Evolutionary conservation across 2,329 filamentous ascomycete species (phyloP), one percentile per base, ranked within the genome.

Genomic region (Hypoxylon sp.): DNA sequence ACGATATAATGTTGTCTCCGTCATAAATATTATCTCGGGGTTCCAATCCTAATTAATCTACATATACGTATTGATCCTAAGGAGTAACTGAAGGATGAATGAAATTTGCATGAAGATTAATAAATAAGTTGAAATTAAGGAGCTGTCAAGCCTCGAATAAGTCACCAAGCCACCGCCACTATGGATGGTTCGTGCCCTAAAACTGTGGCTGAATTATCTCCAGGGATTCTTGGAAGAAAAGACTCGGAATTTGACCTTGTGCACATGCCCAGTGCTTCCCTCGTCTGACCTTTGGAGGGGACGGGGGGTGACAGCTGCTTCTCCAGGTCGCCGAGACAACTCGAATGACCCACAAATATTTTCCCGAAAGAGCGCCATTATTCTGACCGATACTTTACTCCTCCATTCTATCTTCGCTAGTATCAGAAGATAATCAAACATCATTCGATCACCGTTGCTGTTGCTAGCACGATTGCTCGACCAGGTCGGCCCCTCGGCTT

Each of bases 371-470:
- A 64, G 65, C 64, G 68, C 57, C 48, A 68, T 66, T 47, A 64
- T 68, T 61, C 62, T 68, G 65, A 68, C 68, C 68, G 68, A 71
- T 68, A 66, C 65, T 70, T 67, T 58, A 47, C 50, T 62, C 55
- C 33, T 26, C 55, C 17, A 54, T 63, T 63, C 42, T 54, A 61
- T 44, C 46, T 46, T 57, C 42, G n/a, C 57, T 67, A 58, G 39
- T 39, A 62, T n/a, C 46, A 53, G 53, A 17, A 13, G 63, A 44
- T 67, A 68, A 63, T 63, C 53, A 52, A 59, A 68, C 65, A 71
- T 68, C 65, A 60, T 71, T 68, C 61, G 65, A 68, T 70, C 52
- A 47, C 17, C 42, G 50, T 46, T 46, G 42, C 33, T 63, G 39
- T 62, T 66, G 51, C 51, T 65, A 51, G 44, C 44, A 46, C 51